Conservation (phyloP, 139 green algal genomes). For the Ulvella scutata region DNA sequence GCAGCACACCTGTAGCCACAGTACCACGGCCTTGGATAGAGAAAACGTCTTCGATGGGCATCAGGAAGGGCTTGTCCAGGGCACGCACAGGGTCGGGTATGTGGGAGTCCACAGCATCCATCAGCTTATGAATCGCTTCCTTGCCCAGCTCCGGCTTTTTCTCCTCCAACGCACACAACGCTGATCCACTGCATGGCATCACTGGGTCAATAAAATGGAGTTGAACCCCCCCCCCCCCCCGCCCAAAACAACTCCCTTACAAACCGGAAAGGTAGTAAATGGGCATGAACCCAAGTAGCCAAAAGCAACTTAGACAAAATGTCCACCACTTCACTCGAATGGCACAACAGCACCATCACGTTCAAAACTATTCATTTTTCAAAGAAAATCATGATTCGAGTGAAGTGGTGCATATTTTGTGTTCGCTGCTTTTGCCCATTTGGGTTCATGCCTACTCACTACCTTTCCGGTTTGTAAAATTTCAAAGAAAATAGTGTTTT, state of each 20-base stretch:
- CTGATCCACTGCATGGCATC: constrained; percentile 33
- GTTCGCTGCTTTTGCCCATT: no score
- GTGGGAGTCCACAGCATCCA: constrained; percentile 77
- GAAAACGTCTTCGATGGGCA: constrained; percentile 97
- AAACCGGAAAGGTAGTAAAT: no score
- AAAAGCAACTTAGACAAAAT: no score
- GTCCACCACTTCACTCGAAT: no score
- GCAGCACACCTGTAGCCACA: constrained; percentile 90
- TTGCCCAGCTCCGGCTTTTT: constrained; percentile 64
- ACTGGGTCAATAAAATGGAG: neutral
- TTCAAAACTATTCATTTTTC: neutral
- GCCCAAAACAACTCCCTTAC: neutral
- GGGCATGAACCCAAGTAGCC: no score
- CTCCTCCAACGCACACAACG: constrained; percentile 75
- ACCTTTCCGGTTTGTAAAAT: no score
- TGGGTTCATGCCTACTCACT: no score
- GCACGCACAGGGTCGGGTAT: constrained; percentile 60
- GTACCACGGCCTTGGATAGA: constrained; percentile 88
- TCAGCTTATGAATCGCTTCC: constrained; percentile 76
- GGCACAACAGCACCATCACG: no score
- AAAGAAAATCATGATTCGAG: constrained; percentile 4
- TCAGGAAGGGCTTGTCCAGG: constrained; percentile 92
- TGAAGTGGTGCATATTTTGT: no score
- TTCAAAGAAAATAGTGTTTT: constrained; percentile 6
- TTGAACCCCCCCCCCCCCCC: neutral